Base-by-base conservation (phyloP, 2,329 filamentous ascomycete genomes). In the Neonectria ditissima region DNA sequence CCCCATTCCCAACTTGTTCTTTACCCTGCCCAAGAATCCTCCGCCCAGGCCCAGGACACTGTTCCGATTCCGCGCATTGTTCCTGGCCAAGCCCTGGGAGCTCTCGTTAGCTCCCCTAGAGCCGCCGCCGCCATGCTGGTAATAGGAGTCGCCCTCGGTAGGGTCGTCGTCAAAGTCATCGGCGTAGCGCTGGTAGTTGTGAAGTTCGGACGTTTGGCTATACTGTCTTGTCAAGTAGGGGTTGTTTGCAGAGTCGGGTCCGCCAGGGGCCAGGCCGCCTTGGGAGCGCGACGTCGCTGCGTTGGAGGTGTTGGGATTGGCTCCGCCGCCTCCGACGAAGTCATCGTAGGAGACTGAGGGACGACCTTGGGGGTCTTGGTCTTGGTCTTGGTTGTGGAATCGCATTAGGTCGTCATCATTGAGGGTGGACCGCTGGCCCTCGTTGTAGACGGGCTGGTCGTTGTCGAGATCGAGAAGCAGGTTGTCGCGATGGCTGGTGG, bases 321-420 rank as follows among this genome's bases (percentile, higher is more conserved):
- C 81, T 65, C 83, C 83, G 67, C 83, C 82, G 53, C 84, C 89
- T 68, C 95, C 95, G 66, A 98, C 91, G 78, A 97, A 98, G 74
- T 96, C 92, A 84, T 97, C 95, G 80, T 97, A 97, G 62, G 94
- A 97, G 55, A 95, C 89, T 26, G 94, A 97, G 55, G 94, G 92
- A 70, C 95, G 91, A 61, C 89, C 72, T 65, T 87, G 86, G 50
- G 86, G 82, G 71, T 86, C 82, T 69, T 92, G 87, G 74, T 86
- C 82, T 69, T 92, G 87, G 73, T 92, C 86, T 75, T 91, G 89
- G 74, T 91, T 87, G 80, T 93, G 94, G 69, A 88, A 88, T 76
- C 89, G 87, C 75, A 95, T 82, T 51, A 97, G 84, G 69, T 94
- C 89, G 70, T 97, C 91, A 77, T 97, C 94, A 77, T 91, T 91